Evolutionary conservation across 2,329 filamentous ascomycete genomes (phyloP).

Genomic region (Stagonosporopsis rhizophila): DNA sequence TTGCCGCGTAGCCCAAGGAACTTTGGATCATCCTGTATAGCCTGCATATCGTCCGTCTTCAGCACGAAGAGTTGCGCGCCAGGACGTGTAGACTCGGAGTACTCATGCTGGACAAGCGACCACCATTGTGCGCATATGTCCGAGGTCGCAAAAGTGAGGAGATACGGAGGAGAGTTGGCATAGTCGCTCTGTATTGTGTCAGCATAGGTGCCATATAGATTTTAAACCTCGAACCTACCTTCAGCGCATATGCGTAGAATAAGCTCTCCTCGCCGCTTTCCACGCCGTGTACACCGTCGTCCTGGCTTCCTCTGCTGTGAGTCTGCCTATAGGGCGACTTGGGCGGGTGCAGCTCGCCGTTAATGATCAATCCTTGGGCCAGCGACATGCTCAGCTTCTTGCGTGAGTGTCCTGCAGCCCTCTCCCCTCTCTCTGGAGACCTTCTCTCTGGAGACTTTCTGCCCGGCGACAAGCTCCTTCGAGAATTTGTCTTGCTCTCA

Average conservation of each 20-base stretch:
- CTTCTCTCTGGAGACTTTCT: slow-evolving; percentile 35
- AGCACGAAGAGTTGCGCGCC: slow-evolving; percentile 46
- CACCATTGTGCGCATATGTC: slow-evolving; percentile 44
- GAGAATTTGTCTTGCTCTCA: slow-evolving; percentile 31
- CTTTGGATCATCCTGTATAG: slow-evolving; percentile 41
- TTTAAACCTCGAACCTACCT: slow-evolving; percentile 29
- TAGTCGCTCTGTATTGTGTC: slow-evolving; percentile 38
- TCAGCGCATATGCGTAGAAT: slow-evolving; percentile 48
- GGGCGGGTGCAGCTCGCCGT: slow-evolving; percentile 31
- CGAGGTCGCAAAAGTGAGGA: slow-evolving; percentile 46
- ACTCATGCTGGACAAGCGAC: slow-evolving; percentile 41
- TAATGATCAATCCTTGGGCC: slow-evolving; percentile 48
- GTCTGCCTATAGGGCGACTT: slow-evolving; percentile 28
- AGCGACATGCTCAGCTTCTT: slow-evolving; percentile 46
- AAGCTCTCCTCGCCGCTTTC: slow-evolving; percentile 28
- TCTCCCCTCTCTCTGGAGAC: slow-evolving; percentile 27
- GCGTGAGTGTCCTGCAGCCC: slow-evolving; percentile 22
- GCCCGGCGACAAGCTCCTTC: slow-evolving; percentile 32
- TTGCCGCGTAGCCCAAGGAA: slow-evolving; percentile 41
- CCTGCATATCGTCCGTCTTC: slow-evolving; percentile 45
- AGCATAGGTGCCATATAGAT: slow-evolving; percentile 10
- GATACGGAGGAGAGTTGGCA: slow-evolving; percentile 40
- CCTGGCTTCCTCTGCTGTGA: slow-evolving; percentile 16
- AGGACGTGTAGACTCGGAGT: slow-evolving; percentile 38
- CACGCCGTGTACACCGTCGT: neutral